Base-by-base conservation (phyloP, 1,139 yeast genomes). In the Suhomyces kunorum region DNA sequence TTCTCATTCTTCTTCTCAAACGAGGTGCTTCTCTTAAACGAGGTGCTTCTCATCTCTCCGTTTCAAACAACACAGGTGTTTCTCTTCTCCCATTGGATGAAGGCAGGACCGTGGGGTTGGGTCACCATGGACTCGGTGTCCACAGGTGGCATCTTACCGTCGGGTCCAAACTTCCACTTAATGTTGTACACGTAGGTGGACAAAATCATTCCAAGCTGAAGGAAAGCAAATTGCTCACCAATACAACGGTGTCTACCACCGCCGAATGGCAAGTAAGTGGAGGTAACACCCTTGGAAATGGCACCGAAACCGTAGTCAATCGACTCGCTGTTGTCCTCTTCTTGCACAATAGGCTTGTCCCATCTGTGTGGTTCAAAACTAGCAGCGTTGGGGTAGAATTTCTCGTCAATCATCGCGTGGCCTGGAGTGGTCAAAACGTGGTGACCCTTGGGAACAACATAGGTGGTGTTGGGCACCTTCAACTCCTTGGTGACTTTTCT, bases 171-270 rank as follows among this genome's bases (percentile, higher is more conserved):
- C 34, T 74, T 73, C 96, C 96, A 90, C 61, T 75, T 83, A 61
- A 87, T 67, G 48, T 85, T 82, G 63, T 85, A 85, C 26, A 90
- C 78, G 61, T 74, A 86, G 16, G 89, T 79, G 27, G 89, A 71
- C 59, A 94, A 72, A 47, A 92, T 75, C 41, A 95, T 83, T 41
- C 96, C 96, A 55, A 92, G 78, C 71, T 92, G 99, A 51, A 85
- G 83, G 64, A 84, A 88, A 32, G 99, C 99, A 71, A 92, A 92
- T 62, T 90, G 98, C 68, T 92, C 99, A 58, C 99, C 99, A 59
- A 92, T 89, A 71, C 99, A 92, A 71, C 98, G 85, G 65, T 92
- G 99, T 76, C 99, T 87, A 52, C 99, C 99, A 65, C 98, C 98
- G 54, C 98, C 98, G 59, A 92, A 92, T 41, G 98, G 98, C 63